phyloP scores from a whole-genome alignment of 202 grass and related monocot species.

The Eragrostis tef region DNA sequence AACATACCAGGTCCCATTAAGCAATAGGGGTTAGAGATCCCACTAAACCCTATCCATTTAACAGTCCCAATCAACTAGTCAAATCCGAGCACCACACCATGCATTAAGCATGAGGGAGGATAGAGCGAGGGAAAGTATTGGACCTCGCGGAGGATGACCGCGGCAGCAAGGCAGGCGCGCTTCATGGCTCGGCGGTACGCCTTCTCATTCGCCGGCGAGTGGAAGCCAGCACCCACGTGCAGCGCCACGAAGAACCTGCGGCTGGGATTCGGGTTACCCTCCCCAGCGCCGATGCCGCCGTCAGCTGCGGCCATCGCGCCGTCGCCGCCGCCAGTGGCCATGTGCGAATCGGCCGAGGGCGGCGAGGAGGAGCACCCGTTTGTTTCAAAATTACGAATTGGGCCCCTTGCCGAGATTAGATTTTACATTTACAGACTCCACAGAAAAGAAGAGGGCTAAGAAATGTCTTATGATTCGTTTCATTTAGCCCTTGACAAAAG shows the following conservation, averaged over 20 bases:
- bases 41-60: background rate
- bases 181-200: conserved; percentile 72
- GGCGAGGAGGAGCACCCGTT: background rate
- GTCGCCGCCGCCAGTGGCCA: conserved; percentile 19
- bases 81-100: conserved; percentile 12
- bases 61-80: background rate
- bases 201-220: conserved; percentile 73
- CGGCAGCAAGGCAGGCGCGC: conserved; percentile 72
- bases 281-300: background rate
- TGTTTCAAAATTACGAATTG: background rate
- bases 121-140: background rate
- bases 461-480: background rate
- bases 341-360: background rate
- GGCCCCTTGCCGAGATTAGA: background rate
- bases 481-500: background rate
- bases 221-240: conserved; percentile 87
- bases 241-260: conserved; percentile 72
- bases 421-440: background rate
- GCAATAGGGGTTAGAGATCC: background rate
- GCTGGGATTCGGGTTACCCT: background rate
- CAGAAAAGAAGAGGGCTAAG: background rate
- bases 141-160: conserved; percentile 63
- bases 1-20: background rate
- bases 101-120: background rate
- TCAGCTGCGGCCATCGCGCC: conserved; percentile 1